Percentiles rank a stretch among this genome's conserved stretches.
Evolutionary conservation across 2,329 filamentous ascomycete species (phyloP).

Genomic region (Lachnum nothofagi): DNA sequence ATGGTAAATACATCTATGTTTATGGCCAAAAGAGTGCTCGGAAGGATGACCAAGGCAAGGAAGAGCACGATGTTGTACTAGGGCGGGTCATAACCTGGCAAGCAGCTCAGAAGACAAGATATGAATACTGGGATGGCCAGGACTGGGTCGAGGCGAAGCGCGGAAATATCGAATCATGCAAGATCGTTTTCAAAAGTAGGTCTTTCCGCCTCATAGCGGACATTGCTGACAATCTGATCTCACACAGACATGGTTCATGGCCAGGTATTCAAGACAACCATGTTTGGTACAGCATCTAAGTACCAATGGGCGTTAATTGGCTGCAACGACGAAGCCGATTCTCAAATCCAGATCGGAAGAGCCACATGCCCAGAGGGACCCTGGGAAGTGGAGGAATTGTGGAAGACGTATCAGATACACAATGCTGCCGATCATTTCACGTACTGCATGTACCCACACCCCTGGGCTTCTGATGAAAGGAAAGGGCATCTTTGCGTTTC

Average conservation of each 20-base stretch:
- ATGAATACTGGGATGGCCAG: slow-evolving; percentile 15
- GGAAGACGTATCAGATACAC: background rate
- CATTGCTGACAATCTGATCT: background rate
- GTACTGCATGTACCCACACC: slow-evolving; percentile 23
- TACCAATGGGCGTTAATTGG: slow-evolving; percentile 20
- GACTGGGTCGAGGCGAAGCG: too few species aligned
- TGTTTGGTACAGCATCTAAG: slow-evolving; percentile 14
- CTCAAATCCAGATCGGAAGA: slow-evolving; percentile 17
- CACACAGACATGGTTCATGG: slow-evolving; percentile 16
- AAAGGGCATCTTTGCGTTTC: slow-evolving; percentile 20
- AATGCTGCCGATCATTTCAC: slow-evolving; percentile 3
- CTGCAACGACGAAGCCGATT: slow-evolving; percentile 13
- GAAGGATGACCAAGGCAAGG: too few species aligned
- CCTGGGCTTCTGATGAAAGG: slow-evolving; percentile 18
- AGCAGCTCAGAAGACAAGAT: slow-evolving; percentile 8
- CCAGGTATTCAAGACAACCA: slow-evolving; percentile 17
- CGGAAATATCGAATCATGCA: too few species aligned
- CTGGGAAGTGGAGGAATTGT: slow-evolving; percentile 2
- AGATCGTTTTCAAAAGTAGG: background rate
- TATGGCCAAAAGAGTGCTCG: slow-evolving; percentile 15
- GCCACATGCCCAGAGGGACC: slow-evolving; percentile 17
- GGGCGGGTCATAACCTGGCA: background rate
- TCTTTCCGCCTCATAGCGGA: too few species aligned
- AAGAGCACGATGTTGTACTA: background rate
- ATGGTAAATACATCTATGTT: slow-evolving; percentile 13